Evolutionary conservation across 306 rosid genomes (phyloP).

Genomic region (Elaeagnus macrophylla): DNA sequence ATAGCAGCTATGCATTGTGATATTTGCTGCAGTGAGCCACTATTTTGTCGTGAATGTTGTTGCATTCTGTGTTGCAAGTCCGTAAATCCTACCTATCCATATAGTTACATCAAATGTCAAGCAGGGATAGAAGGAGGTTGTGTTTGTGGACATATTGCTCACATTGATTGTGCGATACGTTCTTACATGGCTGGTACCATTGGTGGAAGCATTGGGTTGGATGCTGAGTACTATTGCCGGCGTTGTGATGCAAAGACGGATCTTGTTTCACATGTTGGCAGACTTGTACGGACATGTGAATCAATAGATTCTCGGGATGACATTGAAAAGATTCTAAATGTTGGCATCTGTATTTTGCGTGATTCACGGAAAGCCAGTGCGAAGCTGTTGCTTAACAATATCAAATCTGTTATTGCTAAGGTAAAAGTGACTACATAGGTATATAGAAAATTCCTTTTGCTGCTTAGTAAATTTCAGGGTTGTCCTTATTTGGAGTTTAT

Average conservation of each 20-base stretch:
- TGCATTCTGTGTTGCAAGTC: conserved; percentile 71
- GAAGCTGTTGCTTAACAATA: conserved; percentile 32
- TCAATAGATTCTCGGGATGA: conserved; percentile 41
- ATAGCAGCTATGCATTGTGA: conserved; percentile 47
- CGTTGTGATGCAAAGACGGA: conserved; percentile 79
- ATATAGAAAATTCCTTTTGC: conserved; percentile 12
- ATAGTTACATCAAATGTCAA: conserved; percentile 58
- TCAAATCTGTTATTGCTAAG: conserved; percentile 50
- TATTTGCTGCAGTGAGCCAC: conserved; percentile 63
- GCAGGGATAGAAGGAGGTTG: conserved; percentile 24
- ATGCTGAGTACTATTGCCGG: conserved; percentile 66
- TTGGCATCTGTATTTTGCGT: conserved; percentile 61
- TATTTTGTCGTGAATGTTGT: conserved; percentile 73
- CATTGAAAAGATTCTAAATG: conserved; percentile 43
- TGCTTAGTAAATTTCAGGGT: conserved; percentile 11
- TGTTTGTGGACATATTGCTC: conserved; percentile 75
- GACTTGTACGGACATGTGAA: conserved; percentile 40
- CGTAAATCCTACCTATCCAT: conserved; percentile 40
- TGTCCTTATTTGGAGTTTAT: conserved; percentile 12
- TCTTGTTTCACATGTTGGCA: conserved; percentile 48
- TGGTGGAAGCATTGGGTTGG: conserved; percentile 56
- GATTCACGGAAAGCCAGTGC: conserved; percentile 49
- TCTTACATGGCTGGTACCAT: conserved; percentile 63
- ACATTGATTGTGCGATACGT: conserved; percentile 66
- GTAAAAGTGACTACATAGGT: conserved; percentile 31